Evolutionary conservation across 768 basidiomycete genomes (phyloP).

Genomic region (Coprinopsis strossmayeri): DNA sequence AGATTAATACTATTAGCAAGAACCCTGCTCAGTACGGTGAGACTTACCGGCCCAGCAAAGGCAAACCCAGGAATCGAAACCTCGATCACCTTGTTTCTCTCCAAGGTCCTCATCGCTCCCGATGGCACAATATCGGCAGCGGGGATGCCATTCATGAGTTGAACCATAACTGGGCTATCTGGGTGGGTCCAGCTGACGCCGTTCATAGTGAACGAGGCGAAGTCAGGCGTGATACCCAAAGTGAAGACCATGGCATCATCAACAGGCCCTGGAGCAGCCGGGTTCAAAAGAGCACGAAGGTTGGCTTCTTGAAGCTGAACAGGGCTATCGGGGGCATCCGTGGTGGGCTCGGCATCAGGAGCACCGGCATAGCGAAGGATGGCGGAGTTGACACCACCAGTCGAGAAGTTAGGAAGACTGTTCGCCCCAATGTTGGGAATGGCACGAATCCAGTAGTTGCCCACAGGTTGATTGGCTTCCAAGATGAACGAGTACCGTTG

Average conservation of each 20-base stretch:
- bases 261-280: constrained; percentile 19
- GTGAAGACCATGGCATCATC: constrained; percentile 18
- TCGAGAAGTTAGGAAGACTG: constrained; percentile 16
- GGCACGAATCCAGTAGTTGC: constrained; percentile 38
- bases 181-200: constrained; percentile 18
- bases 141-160: constrained; percentile 40
- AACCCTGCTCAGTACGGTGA: not conserved
- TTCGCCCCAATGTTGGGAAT: constrained; percentile 16
- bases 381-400: constrained; percentile 32
- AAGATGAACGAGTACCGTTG: constrained; percentile 33
- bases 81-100: constrained; percentile 41
- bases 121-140: constrained; percentile 31
- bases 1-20: not conserved
- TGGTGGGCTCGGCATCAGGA: constrained; percentile 19
- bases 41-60: constrained; percentile 10
- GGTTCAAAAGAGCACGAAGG: constrained; percentile 17
- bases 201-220: constrained; percentile 13
- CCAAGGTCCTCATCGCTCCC: constrained; percentile 37
- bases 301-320: constrained; percentile 17
- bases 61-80: constrained; percentile 33
- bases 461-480: constrained; percentile 31
- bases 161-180: constrained; percentile 41
- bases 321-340: constrained; percentile 4
- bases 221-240: constrained; percentile 9
- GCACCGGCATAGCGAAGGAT: constrained; percentile 39